Evolutionary conservation across 176 grass and related monocot genomes (phyloP).

Genomic region (Raddia distichophylla): DNA sequence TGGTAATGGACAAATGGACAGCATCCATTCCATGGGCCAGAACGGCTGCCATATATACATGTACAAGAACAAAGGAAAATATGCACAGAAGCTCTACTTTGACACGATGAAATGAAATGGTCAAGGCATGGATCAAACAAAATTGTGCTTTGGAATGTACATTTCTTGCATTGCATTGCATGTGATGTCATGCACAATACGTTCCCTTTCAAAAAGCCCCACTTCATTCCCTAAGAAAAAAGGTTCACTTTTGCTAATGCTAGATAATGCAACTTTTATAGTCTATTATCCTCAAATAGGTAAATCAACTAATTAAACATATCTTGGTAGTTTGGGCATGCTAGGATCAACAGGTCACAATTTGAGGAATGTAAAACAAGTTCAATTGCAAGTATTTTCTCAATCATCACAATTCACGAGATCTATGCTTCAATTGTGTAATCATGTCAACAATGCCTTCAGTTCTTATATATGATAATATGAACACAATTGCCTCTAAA

Average conservation of each 20-base stretch:
- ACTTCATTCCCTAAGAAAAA: background rate
- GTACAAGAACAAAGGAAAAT: too few species aligned
- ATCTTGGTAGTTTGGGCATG: background rate
- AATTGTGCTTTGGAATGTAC: background rate
- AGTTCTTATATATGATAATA: background rate
- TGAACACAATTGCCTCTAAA: background rate
- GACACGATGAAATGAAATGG: background rate
- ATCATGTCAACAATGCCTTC: background rate
- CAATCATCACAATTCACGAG: background rate
- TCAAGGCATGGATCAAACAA: slow-evolving; percentile 2
- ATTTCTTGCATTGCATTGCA: background rate
- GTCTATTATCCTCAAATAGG: background rate
- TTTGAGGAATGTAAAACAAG: background rate
- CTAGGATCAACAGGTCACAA: background rate
- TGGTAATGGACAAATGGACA: too few species aligned
- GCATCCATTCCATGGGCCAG: too few species aligned
- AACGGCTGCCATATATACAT: too few species aligned
- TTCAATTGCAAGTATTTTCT: slow-evolving; percentile 1
- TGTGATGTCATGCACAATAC: background rate
- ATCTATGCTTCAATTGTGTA: background rate
- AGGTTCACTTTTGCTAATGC: background rate
- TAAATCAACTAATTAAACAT: slow-evolving; percentile 9
- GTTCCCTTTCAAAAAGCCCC: background rate
- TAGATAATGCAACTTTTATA: background rate
- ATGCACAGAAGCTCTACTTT: too few species aligned